A percentile compares a stretch with the other conserved stretches of the same genome.
phyloP scores from a whole-genome alignment of 2,329 filamentous ascomycete genomes.

The Colletotrichum lindemuthianum region DNA sequence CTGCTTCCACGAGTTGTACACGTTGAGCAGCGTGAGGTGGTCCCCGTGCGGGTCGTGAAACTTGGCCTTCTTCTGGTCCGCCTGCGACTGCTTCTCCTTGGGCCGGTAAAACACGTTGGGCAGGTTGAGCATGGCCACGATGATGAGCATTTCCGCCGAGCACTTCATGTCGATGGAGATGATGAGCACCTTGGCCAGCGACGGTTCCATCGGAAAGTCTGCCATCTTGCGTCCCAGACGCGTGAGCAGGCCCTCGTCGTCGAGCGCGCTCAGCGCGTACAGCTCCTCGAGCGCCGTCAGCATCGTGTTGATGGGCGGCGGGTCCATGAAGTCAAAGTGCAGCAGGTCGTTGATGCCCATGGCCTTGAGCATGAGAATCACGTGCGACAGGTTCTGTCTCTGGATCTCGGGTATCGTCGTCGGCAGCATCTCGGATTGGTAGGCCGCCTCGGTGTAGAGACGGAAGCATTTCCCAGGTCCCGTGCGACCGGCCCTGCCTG shows the following conservation, averaged over 20 bases:
- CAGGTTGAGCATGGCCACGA: slow-evolving; percentile 93
- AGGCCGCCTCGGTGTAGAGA: slow-evolving; percentile 93
- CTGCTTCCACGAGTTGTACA: slow-evolving; percentile 97
- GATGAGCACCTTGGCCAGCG: slow-evolving; percentile 90
- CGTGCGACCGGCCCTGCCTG: slow-evolving; percentile 91
- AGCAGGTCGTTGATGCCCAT: slow-evolving; percentile 99
- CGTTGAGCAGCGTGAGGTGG: slow-evolving; percentile 93
- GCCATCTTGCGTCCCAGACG: slow-evolving; percentile 96
- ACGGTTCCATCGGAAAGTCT: slow-evolving; percentile 97
- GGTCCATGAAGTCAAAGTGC: slow-evolving; percentile 99
- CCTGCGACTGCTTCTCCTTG: slow-evolving; percentile 95
- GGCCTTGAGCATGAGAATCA: slow-evolving; percentile 97
- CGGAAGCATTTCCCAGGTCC: slow-evolving; percentile 97
- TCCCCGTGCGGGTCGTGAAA: slow-evolving; percentile 97
- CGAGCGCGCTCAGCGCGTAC: slow-evolving; percentile 89
- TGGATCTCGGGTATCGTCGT: slow-evolving; percentile 98
- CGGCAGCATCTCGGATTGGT: slow-evolving; percentile 95
- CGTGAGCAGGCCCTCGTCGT: slow-evolving; percentile 94
- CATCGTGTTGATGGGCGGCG: slow-evolving; percentile 97
- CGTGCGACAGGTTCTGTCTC: slow-evolving; percentile 89
- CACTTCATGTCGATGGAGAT: slow-evolving; percentile 87
- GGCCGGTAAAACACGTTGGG: slow-evolving; percentile 92
- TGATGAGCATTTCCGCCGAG: slow-evolving; percentile 92
- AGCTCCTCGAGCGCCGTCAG: slow-evolving; percentile 94
- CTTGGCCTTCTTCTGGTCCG: slow-evolving; percentile 96